phyloP scores from a whole-genome alignment of 805 yeast genomes.

The Wickerhamomyces rabaulensis region DNA sequence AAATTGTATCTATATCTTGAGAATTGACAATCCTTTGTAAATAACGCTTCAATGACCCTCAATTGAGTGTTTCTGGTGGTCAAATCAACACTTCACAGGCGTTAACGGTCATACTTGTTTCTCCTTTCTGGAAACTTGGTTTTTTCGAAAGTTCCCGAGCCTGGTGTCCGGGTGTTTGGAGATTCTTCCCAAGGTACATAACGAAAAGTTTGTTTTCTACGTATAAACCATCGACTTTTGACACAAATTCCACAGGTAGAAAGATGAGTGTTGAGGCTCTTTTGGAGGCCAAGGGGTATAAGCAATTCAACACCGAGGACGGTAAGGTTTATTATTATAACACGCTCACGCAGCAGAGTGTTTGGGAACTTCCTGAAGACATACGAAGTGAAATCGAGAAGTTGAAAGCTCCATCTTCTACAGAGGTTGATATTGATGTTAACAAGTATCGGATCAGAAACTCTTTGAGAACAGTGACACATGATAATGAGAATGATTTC shows the following conservation, averaged over 20 bases:
- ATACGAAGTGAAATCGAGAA: constrained; percentile 24
- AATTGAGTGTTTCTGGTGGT: too few relatives aligned
- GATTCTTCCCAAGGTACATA: too few relatives aligned
- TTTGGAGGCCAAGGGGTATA: constrained; percentile 51
- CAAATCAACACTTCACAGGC: too few relatives aligned
- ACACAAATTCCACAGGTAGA: constrained; percentile 39
- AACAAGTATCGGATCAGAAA: constrained; percentile 2
- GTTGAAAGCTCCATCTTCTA: background rate
- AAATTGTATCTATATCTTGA: too few relatives aligned
- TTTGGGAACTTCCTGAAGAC: constrained; percentile 75
- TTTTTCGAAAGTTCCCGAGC: too few relatives aligned
- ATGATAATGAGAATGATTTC: constrained; percentile 42
- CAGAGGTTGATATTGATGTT: constrained; percentile 1
- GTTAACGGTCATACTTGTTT: too few relatives aligned
- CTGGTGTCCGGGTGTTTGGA: background rate
- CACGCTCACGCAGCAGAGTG: constrained; percentile 55
- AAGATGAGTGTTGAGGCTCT: constrained; percentile 59
- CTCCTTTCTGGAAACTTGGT: background rate
- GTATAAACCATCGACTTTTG: too few relatives aligned
- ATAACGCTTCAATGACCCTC: constrained; percentile 23
- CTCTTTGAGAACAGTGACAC: constrained; percentile 17
- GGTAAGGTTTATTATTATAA: constrained; percentile 71
- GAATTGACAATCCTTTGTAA: too few relatives aligned
- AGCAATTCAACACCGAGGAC: constrained; percentile 41
- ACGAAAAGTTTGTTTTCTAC: too few relatives aligned